phyloP scores from a whole-genome alignment of 495 filamentous ascomycete species.

The Xylaria palmicola region DNA sequence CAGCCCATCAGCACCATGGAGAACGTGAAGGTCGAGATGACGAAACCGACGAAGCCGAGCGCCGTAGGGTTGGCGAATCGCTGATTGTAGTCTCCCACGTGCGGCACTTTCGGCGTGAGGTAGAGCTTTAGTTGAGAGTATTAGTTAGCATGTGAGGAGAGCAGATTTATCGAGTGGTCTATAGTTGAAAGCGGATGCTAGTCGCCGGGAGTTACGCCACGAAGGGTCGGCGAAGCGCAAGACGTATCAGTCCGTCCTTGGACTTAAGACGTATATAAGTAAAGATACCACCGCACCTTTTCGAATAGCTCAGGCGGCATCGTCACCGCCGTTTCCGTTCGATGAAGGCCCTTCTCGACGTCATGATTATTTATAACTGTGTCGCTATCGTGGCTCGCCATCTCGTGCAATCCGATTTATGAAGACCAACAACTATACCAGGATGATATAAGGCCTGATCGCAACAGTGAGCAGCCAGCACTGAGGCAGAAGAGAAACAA shows the following conservation, averaged over 20 bases:
- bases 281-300: slow-evolving; percentile 36
- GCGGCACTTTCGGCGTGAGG: slow-evolving; percentile 52
- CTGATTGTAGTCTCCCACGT: slow-evolving; percentile 46
- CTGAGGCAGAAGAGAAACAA: neutral
- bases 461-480: too few relatives aligned
- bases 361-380: slow-evolving; percentile 20
- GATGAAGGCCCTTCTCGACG: slow-evolving; percentile 41
- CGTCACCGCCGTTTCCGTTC: slow-evolving; percentile 39
- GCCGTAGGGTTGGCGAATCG: slow-evolving; percentile 56
- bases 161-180: neutral
- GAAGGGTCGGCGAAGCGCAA: neutral
- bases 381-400: slow-evolving; percentile 15
- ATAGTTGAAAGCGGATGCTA: neutral
- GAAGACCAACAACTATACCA: neutral
- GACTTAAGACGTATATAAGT: too few relatives aligned
- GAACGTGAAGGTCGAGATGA: slow-evolving; percentile 49
- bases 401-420: neutral
- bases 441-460: neutral
- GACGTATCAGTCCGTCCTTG: too few relatives aligned
- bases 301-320: slow-evolving; percentile 58
- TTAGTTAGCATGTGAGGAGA: neutral
- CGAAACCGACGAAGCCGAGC: slow-evolving; percentile 55
- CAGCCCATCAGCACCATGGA: slow-evolving; percentile 54
- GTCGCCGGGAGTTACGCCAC: neutral
- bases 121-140: slow-evolving; percentile 37